Evolutionary conservation across 352 stramenopile genomes (phyloP).

Genomic region (Plasmopara muralis): DNA sequence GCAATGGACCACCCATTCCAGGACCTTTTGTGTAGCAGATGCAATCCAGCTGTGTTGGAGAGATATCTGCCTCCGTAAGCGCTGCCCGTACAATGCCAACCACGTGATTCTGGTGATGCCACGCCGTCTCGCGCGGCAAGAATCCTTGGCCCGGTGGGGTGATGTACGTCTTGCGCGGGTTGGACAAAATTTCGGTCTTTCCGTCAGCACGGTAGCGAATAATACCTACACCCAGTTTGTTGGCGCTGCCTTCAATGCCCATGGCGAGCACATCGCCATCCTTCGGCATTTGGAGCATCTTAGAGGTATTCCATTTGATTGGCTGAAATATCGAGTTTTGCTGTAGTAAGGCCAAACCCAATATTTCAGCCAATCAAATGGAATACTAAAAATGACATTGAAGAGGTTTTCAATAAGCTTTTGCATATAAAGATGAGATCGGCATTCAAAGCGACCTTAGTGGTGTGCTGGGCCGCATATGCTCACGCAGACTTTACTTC

Average conservation of each 20-base stretch:
- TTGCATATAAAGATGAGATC: too few species aligned
- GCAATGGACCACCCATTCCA: conserved; percentile 98
- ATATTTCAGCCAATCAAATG: too few species aligned
- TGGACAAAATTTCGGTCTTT: conserved; percentile 93
- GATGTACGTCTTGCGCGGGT: conserved; percentile 99
- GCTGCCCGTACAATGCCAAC: conserved; percentile 92
- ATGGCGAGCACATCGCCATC: conserved; percentile 62
- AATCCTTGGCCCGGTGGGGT: conserved; percentile 96
- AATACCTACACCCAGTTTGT: conserved; percentile 94
- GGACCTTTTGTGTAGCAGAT: conserved; percentile 96
- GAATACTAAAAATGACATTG: too few species aligned
- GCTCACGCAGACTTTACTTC: too few species aligned
- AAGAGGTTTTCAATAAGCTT: too few species aligned
- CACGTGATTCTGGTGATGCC: conserved; percentile 98
- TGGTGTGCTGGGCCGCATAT: too few species aligned
- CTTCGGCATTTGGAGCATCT: conserved; percentile 26
- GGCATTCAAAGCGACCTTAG: too few species aligned
- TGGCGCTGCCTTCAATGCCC: conserved; percentile 97
- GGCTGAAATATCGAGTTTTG: too few species aligned
- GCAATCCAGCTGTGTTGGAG: conserved; percentile 81
- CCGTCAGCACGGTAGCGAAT: conserved; percentile 63
- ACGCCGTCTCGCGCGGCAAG: conserved; percentile 96
- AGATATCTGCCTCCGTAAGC: conserved; percentile 88
- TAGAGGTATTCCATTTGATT: too few species aligned
- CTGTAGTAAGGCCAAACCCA: too few species aligned